Evolutionary conservation across 139 green algal genomes (phyloP), one percentile per base, ranked within the genome.

Genomic region (Marvania coccoides): DNA sequence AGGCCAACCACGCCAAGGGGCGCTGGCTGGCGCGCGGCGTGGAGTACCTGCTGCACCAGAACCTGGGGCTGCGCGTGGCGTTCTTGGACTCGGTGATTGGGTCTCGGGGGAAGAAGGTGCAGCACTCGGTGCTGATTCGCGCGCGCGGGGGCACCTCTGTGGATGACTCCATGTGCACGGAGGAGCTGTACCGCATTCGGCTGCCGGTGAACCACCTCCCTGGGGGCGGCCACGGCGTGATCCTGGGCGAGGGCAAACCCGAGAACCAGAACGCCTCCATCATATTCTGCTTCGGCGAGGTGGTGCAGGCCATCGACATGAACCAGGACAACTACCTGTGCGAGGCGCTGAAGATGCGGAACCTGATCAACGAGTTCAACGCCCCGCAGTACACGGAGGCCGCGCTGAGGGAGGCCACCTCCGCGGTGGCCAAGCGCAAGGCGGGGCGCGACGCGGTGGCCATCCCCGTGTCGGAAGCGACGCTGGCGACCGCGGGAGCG

Each of bases 251-350:
- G 74, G 88, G 88, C 68, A 95, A 95, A 74, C 88, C 88, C 1
- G 88, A 95, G 83, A 95, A 95, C 75, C 88, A 95, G 69, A 95
- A 95, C 77, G 81, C 90, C 48, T 79, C 87, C 12, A 76, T 86
- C 65, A 90, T 91, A 63, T 95, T 94, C 72, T 84, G 78, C 47
- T 82, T 87, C 63, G 80, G 86, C 9, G 84, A 87, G 67, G 67
- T 71, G 23, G 35, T 92, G 47, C 85, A 91, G 68, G 85, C 87
- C 34, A 90, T 94, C 31, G 87, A 94, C 71, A 92, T 91, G 86
- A 94, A 94, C 76, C 82, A 89, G 70, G 90, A 96, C 77, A 85
- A 91, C 70, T 89, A 91, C 75, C 64, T 96, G 54, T 77, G 71
- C 6, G 90, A 96, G 77, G 78, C 82, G 23, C 57, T 94, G 12